These are phyloP conservation scores for Colletotrichum acutatum DNA, from an alignment of 2,329 filamentous ascomycete species.

Conservation along the genomic window DNA sequence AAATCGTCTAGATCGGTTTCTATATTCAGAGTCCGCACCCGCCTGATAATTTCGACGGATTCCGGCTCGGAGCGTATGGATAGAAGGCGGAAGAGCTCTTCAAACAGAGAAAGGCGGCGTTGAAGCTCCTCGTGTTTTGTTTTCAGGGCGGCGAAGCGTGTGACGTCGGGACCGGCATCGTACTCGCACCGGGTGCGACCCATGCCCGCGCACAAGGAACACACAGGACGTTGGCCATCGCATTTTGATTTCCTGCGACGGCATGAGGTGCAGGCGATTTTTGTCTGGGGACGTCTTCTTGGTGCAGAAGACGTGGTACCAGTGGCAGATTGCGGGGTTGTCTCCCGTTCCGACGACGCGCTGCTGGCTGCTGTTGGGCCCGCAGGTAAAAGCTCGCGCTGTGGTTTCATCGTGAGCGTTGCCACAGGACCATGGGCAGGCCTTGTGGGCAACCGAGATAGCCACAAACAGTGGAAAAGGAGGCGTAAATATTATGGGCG, in stretches of 20 bases:
- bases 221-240: conserved; percentile 34
- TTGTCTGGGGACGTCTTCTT: conserved; percentile 34
- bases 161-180: conserved; percentile 36
- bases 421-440: conserved; percentile 18
- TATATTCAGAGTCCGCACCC: conserved; percentile 30
- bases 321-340: conserved; percentile 26
- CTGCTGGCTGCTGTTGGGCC: conserved; percentile 24
- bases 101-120: conserved; percentile 26
- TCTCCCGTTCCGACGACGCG: conserved; percentile 22
- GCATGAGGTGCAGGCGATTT: conserved; percentile 35
- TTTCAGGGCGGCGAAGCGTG: conserved; percentile 33
- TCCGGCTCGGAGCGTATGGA: conserved; percentile 33
- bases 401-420: conserved; percentile 33
- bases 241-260: conserved; percentile 36
- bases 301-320: conserved; percentile 17
- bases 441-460: conserved; percentile 1
- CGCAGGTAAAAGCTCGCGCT: conserved; percentile 35
- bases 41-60: conserved; percentile 33
- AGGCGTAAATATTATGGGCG: not conserved
- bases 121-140: conserved; percentile 33
- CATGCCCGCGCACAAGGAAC: conserved; percentile 34
- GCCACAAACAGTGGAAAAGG: conserved; percentile 7
- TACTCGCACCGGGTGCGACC: conserved; percentile 35
- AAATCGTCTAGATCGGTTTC: conserved; percentile 29
- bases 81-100: conserved; percentile 32